Conservation (phyloP, 2,329 filamentous ascomycete species). For the Graphilbum sp. region DNA sequence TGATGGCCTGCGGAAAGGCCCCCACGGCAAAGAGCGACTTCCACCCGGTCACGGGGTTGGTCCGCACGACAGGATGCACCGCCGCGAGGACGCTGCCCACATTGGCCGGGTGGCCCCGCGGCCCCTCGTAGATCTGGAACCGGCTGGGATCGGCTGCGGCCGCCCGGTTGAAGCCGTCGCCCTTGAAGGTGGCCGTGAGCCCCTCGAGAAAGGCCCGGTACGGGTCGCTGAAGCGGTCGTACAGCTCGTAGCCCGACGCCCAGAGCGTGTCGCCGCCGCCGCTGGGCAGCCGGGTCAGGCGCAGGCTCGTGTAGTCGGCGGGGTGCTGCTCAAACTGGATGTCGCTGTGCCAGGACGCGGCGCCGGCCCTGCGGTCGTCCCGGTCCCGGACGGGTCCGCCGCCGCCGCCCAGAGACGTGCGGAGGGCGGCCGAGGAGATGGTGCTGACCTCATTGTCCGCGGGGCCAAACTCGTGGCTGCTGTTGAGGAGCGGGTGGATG, state of each 20-base stretch:
- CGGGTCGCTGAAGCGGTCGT: slow-evolving; percentile 29
- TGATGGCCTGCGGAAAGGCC: slow-evolving; percentile 32
- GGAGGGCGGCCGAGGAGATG: slow-evolving; percentile 42
- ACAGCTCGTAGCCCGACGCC: slow-evolving; percentile 28
- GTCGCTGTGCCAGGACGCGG: slow-evolving; percentile 32
- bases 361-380: too few species aligned
- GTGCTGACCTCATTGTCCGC: slow-evolving; percentile 38
- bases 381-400: too few species aligned
- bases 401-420: too few species aligned
- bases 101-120: slow-evolving; percentile 34
- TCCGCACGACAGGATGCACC: slow-evolving; percentile 37
- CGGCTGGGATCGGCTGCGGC: slow-evolving; percentile 25
- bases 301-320: slow-evolving; percentile 35
- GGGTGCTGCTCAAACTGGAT: slow-evolving; percentile 31
- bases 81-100: slow-evolving; percentile 29
- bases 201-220: slow-evolving; percentile 39
- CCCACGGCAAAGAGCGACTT: slow-evolving; percentile 37
- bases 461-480: slow-evolving; percentile 32
- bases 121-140: slow-evolving; percentile 28
- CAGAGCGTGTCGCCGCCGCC: slow-evolving; percentile 22
- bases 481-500: slow-evolving; percentile 42
- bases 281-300: slow-evolving; percentile 13
- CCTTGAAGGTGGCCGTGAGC: slow-evolving; percentile 36
- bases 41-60: slow-evolving; percentile 43
- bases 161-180: slow-evolving; percentile 30